These are phyloP conservation scores for Trichoderma arundinaceum DNA, from an alignment of 2,329 filamentous ascomycete species.

Conservation along the genomic window DNA sequence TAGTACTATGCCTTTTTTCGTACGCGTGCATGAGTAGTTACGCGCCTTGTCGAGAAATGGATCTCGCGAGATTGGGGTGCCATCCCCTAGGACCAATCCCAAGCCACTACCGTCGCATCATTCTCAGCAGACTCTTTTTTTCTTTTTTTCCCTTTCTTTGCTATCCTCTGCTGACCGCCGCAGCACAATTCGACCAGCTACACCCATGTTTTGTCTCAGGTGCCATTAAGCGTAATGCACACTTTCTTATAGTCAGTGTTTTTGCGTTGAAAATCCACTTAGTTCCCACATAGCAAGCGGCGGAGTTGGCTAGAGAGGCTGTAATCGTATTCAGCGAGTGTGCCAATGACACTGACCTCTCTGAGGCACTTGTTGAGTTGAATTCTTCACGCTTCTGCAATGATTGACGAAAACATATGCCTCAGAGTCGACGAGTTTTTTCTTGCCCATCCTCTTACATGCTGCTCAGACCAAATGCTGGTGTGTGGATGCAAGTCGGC, in stretches of 20 bases:
- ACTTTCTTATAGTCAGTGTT: background rate
- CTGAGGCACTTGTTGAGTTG: slow-evolving; percentile 17
- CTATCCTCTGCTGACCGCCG: background rate
- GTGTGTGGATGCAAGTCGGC: background rate
- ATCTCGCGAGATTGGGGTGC: slow-evolving; percentile 6
- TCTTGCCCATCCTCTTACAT: background rate
- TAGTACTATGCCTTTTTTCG: background rate
- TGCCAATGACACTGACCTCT: slow-evolving; percentile 23
- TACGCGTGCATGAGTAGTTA: slow-evolving; percentile 9
- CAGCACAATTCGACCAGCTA: background rate
- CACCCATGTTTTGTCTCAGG: background rate
- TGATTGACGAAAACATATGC: background rate
- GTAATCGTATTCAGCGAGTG: background rate
- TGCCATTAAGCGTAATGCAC: background rate
- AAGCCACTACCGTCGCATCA: background rate
- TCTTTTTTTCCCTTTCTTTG: background rate
- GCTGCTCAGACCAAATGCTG: background rate
- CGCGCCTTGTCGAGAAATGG: slow-evolving; percentile 23
- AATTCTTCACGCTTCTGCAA: slow-evolving; percentile 23
- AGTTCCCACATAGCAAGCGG: background rate
- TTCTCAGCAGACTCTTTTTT: background rate
- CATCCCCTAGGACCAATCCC: background rate
- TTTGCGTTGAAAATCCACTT: background rate
- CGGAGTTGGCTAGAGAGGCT: background rate
- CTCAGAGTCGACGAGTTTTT: background rate